Base-by-base conservation (phyloP, 495 filamentous ascomycete genomes). In the Cladorrhinum samala region DNA sequence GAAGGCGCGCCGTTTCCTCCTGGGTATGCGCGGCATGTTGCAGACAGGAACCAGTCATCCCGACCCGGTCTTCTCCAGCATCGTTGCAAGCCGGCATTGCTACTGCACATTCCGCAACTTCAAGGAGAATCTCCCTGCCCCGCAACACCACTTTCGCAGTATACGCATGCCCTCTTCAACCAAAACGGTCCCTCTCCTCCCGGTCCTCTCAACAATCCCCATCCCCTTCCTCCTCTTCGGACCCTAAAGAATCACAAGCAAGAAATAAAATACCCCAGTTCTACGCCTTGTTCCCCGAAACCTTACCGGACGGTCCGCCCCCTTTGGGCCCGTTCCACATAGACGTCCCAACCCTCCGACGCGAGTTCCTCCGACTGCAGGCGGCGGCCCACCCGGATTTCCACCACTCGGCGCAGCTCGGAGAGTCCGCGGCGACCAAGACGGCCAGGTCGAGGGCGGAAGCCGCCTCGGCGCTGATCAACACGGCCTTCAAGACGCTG, bases 221-320 rank as follows among this genome's bases (percentile, higher is more conserved):
- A 52, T 18, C 19, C 24, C 37, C 40, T 18, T 13, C 36, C 46
- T 18, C 19, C 24, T 36, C 40, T 18, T 13, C 17, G 23, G 16
- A 48, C 9, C 49, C 46, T 9, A 25, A 56, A 46, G 40, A 55
- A 17, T 11, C 27, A 13, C 42, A 23, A n/a, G 5, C 33, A 23
- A 24, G 43, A 11, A 23, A 37, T 16, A 53, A 55, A 6, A 55
- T 52, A 17, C 65, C 59, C n/a, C 49, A 46, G 11, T 69, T 89
- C 77, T 97, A 96, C 79, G 80, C 84, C 39, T 83, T 97, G 70
- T 98, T 98, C 77, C 89, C 90, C 5, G 60, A 76, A 11, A 89
- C 89, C 13, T 77, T 96, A 14, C 83, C 92, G 11, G n/a, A 58
- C 0, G 93, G 93, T 30, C 85, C 90, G 0, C 93, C 93, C 0